Percentiles rank a stretch among this genome's conserved stretches.
Evolutionary conservation across 768 basidiomycete genomes (phyloP).

Genomic region (Amanita molliuscula): DNA sequence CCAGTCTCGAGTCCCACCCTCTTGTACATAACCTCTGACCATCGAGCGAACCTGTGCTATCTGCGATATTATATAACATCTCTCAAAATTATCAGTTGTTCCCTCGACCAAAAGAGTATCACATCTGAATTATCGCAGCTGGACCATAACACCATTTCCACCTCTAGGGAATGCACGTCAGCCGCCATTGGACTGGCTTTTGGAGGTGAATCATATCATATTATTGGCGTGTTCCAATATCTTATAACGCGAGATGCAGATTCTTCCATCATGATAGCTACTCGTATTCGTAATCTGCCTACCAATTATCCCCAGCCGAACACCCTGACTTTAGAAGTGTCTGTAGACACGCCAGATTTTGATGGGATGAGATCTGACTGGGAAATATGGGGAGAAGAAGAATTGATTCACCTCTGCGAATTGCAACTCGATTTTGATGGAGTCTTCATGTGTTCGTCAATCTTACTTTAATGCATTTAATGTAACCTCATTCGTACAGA

Average conservation of each 20-base stretch:
- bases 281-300: constrained; percentile 45
- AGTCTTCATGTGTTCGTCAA: constrained; percentile 28
- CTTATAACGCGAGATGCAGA: constrained; percentile 25
- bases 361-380: constrained; percentile 21
- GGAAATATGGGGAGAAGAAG: constrained; percentile 54
- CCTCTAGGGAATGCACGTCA: constrained; percentile 36
- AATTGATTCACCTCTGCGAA: constrained; percentile 50
- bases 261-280: constrained; percentile 49
- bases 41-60: constrained; percentile 44
- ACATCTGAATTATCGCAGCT: constrained; percentile 24
- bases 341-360: constrained; percentile 21
- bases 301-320: constrained; percentile 8
- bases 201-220: constrained; percentile 29
- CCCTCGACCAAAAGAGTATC: constrained; percentile 30
- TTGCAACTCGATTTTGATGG: constrained; percentile 42
- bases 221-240: not conserved
- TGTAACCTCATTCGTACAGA: not conserved
- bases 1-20: constrained; percentile 46
- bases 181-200: constrained; percentile 55
- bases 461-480: not conserved
- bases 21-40: constrained; percentile 55
- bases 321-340: constrained; percentile 21
- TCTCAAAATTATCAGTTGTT: constrained; percentile 38
- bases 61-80: constrained; percentile 33
- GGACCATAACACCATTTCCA: constrained; percentile 22